These are phyloP conservation scores for Endocarpon pusillum DNA, from an alignment of 495 filamentous ascomycete species.

Conservation along the genomic window DNA sequence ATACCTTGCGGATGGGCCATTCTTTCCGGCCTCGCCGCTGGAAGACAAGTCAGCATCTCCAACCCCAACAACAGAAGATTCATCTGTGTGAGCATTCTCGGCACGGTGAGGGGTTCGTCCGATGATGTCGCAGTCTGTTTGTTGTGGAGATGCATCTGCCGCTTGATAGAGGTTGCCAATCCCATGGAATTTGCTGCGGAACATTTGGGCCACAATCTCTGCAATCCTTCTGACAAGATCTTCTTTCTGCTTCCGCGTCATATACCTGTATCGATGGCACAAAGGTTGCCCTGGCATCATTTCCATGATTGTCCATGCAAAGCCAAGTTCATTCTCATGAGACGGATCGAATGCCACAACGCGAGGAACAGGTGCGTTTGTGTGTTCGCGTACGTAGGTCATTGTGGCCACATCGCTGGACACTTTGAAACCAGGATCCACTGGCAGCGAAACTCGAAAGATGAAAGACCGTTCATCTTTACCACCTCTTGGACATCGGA, in stretches of 20 bases:
- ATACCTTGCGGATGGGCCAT: no score
- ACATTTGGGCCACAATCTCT: constrained; percentile 16
- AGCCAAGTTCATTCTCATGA: constrained; percentile 28
- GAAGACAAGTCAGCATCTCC: no score
- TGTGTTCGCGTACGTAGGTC: constrained; percentile 23
- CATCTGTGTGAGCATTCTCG: no score
- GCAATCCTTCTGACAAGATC: constrained; percentile 21
- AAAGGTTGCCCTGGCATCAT: constrained; percentile 25
- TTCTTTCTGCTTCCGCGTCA: constrained; percentile 20
- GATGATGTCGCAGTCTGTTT: no score
- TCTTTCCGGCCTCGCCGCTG: no score
- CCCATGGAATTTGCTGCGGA: constrained; percentile 13
- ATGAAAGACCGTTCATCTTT: constrained; percentile 16
- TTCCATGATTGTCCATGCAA: constrained; percentile 44
- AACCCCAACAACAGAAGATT: no score
- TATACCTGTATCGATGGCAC: constrained; percentile 22
- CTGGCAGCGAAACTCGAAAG: constrained; percentile 35
- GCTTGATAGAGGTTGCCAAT: constrained; percentile 22
- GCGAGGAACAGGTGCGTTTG: constrained; percentile 33
- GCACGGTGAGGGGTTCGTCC: no score
- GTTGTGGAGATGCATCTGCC: neutral
- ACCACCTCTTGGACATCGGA: constrained; percentile 11
- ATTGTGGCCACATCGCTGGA: constrained; percentile 40
- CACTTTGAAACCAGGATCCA: constrained; percentile 33
- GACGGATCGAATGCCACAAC: constrained; percentile 31